These are phyloP conservation scores for Aureoboletus auriporus DNA, from an alignment of 768 basidiomycete genomes.

Conservation along the genomic window DNA sequence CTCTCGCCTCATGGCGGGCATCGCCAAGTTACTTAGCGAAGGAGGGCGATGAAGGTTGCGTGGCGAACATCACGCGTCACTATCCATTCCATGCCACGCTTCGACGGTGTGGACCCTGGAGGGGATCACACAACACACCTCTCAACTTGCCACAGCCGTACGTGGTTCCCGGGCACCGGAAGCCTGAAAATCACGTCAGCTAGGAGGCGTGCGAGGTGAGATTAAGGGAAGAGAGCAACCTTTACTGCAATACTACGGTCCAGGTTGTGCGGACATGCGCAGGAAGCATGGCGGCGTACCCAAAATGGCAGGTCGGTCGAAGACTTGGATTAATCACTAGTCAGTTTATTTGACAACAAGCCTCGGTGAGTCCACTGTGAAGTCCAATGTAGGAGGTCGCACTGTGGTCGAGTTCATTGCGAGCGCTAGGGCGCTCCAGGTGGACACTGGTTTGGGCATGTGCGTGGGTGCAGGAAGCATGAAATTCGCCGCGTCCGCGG, in stretches of 20 bases:
- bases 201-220: constrained; percentile 10
- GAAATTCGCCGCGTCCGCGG: background rate
- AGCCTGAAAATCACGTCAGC: constrained; percentile 25
- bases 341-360: no score
- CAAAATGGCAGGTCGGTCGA: constrained; percentile 1
- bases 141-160: constrained; percentile 17
- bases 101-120: constrained; percentile 15
- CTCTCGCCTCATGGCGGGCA: constrained; percentile 25
- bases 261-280: constrained; percentile 24
- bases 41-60: constrained; percentile 24
- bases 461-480: constrained; percentile 10
- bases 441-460: constrained; percentile 13
- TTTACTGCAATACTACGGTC: constrained; percentile 8
- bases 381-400: background rate
- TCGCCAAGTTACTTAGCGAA: constrained; percentile 26
- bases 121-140: constrained; percentile 15
- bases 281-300: constrained; percentile 19
- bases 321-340: constrained; percentile 7
- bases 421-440: constrained; percentile 1
- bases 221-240: constrained; percentile 23
- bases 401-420: background rate
- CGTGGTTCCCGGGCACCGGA: constrained; percentile 24
- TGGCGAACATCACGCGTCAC: constrained; percentile 21
- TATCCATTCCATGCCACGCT: constrained; percentile 27
- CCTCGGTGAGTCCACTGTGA: background rate